A percentile compares a stretch with the other conserved stretches of the same genome.
These are phyloP conservation scores for Aspergillus saccharolyticus DNA, from an alignment of 495 filamentous ascomycete genomes.

Conservation along the genomic window DNA sequence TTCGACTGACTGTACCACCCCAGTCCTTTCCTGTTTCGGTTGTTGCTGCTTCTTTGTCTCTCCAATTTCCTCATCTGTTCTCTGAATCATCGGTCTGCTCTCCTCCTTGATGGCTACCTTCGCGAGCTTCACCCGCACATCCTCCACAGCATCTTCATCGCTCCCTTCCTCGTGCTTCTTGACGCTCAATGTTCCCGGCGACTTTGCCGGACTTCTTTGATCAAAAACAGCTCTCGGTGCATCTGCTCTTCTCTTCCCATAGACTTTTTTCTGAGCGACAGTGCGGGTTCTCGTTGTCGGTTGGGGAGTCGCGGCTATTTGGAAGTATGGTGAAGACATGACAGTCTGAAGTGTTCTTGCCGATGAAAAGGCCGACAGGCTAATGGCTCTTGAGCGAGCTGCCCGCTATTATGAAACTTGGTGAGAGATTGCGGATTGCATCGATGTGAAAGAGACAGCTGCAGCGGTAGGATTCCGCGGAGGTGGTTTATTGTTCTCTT, in stretches of 20 bases:
- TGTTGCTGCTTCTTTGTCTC: neutral
- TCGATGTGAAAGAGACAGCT: neutral
- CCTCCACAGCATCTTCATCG: constrained; percentile 22
- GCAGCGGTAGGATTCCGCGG: constrained; percentile 1
- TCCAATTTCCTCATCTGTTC: neutral
- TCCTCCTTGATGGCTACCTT: constrained; percentile 28
- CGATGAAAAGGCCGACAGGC: neutral
- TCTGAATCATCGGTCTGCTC: neutral
- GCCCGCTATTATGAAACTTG: neutral
- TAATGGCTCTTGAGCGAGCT: neutral
- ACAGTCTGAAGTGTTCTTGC: neutral
- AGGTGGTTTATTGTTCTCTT: constrained; percentile 2
- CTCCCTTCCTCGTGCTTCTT: neutral
- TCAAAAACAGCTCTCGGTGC: constrained; percentile 41
- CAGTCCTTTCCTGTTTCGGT: neutral
- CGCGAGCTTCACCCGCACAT: constrained; percentile 31
- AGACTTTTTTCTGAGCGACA: constrained; percentile 32
- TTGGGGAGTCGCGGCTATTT: constrained; percentile 10
- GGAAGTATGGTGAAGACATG: constrained; percentile 9
- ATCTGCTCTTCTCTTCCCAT: constrained; percentile 39
- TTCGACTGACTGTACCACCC: neutral
- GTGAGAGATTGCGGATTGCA: neutral
- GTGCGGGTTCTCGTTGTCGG: constrained; percentile 20
- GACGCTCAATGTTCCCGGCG: neutral
- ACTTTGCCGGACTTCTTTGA: constrained; percentile 31